These are phyloP conservation scores for Fusarium oxysporum DNA, from an alignment of 2,329 filamentous ascomycete species.

Conservation along the genomic window DNA sequence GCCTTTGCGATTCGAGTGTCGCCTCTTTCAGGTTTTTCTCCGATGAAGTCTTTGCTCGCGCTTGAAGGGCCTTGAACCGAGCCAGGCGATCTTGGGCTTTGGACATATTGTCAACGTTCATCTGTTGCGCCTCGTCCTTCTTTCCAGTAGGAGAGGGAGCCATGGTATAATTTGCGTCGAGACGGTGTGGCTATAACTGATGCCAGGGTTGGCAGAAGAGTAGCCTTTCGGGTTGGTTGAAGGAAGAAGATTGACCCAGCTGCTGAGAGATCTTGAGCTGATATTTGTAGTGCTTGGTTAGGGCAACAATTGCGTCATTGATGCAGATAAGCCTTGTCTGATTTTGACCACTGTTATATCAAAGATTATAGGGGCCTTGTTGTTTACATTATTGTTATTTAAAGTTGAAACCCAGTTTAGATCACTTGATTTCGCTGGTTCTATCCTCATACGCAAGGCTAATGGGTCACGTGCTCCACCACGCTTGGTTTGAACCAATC, in stretches of 20 bases:
- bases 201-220: background rate
- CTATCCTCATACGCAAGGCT: background rate
- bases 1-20: slow-evolving; percentile 82
- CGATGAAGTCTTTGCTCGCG: slow-evolving; percentile 78
- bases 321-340: background rate
- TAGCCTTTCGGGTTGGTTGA: background rate
- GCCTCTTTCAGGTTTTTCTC: slow-evolving; percentile 86
- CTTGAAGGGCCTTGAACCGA: slow-evolving; percentile 88
- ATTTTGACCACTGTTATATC: background rate
- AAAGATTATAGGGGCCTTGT: background rate
- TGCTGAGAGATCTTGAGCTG: background rate
- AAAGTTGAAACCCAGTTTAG: background rate
- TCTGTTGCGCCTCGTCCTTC: slow-evolving; percentile 25
- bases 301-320: background rate
- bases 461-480: background rate
- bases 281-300: background rate
- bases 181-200: background rate
- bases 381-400: background rate
- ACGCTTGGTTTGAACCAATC: background rate
- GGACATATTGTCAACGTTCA: slow-evolving; percentile 49
- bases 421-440: background rate
- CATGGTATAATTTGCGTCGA: background rate
- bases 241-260: background rate
- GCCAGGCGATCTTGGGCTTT: slow-evolving; percentile 76
- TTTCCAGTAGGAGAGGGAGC: slow-evolving; percentile 23